Evolutionary conservation across 371 early-diverging fungal species (phyloP).

Genomic region (Mortierella sp.): DNA sequence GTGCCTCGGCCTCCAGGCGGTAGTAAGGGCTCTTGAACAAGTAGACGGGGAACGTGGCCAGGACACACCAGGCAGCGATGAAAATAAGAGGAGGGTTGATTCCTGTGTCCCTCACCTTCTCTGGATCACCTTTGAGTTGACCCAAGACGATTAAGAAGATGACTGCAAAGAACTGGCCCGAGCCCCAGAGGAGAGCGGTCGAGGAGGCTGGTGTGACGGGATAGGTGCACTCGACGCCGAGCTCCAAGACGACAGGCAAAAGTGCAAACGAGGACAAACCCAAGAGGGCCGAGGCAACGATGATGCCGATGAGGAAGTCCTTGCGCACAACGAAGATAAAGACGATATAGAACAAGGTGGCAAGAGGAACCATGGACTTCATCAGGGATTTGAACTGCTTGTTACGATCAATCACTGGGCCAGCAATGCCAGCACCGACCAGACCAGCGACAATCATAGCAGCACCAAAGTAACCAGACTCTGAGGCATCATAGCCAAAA

Average conservation of each 20-base stretch:
- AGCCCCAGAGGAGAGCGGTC: slow-evolving; percentile 62
- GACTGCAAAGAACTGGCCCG: slow-evolving; percentile 62
- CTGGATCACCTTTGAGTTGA: slow-evolving; percentile 43
- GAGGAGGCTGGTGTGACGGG: slow-evolving; percentile 64
- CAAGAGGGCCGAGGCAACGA: slow-evolving; percentile 58
- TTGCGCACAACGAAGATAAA: slow-evolving; percentile 61
- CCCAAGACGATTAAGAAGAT: slow-evolving; percentile 60
- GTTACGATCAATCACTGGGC: slow-evolving; percentile 62
- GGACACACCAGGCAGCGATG: slow-evolving; percentile 40
- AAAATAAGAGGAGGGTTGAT: slow-evolving; percentile 50
- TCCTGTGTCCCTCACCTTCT: slow-evolving; percentile 10
- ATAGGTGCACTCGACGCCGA: slow-evolving; percentile 66
- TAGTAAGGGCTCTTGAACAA: slow-evolving; percentile 48
- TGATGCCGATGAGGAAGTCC: slow-evolving; percentile 57
- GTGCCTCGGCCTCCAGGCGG: slow-evolving; percentile 47
- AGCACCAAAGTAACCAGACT: slow-evolving; percentile 67
- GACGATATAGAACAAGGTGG: slow-evolving; percentile 58
- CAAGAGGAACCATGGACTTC: slow-evolving; percentile 60
- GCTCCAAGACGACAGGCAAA: slow-evolving; percentile 64
- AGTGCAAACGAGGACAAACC: slow-evolving; percentile 62
- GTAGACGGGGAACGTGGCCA: slow-evolving; percentile 33
- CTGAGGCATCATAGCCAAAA: slow-evolving; percentile 69
- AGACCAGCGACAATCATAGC: slow-evolving; percentile 67
- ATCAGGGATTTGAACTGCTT: slow-evolving; percentile 61
- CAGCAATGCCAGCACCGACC: slow-evolving; percentile 62